phyloP scores from a whole-genome alignment of 148 eudicot genomes.

The Agrostemma githago region DNA sequence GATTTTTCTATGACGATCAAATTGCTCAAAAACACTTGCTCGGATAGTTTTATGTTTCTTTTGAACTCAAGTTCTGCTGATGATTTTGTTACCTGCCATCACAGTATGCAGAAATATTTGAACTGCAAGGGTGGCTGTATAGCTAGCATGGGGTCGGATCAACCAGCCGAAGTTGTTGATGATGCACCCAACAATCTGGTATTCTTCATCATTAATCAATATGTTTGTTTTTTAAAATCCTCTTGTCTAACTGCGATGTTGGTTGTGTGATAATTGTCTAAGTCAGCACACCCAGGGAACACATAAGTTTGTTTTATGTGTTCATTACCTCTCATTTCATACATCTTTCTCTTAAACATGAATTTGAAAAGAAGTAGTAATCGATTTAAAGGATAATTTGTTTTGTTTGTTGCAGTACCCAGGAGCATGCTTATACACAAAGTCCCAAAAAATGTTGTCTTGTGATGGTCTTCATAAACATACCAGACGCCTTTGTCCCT shows the following conservation, averaged over 20 bases:
- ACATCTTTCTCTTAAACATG: too few relatives aligned
- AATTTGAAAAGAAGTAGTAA: not conserved
- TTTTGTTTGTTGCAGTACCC: conserved; percentile 52
- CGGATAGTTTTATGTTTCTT: not conserved
- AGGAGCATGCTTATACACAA: conserved; percentile 87
- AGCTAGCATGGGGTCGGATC: conserved; percentile 86
- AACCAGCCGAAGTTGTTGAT: conserved; percentile 96
- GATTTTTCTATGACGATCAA: not conserved
- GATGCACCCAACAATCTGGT: conserved; percentile 88
- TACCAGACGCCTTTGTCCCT: conserved; percentile 92
- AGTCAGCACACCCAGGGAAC: not conserved
- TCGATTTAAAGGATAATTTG: not conserved
- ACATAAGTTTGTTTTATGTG: too few relatives aligned
- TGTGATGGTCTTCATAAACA: conserved; percentile 86
- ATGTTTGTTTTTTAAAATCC: not conserved
- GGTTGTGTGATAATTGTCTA: not conserved
- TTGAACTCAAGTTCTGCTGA: not conserved
- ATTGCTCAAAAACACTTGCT: not conserved
- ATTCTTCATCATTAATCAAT: conserved; percentile 15
- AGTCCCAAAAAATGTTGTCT: conserved; percentile 52
- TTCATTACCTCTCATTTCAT: too few relatives aligned
- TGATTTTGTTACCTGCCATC: conserved; percentile 15
- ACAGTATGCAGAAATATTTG: conserved; percentile 79
- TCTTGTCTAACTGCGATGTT: not conserved
- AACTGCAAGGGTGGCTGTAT: conserved; percentile 84